Evolutionary conservation across 192 early-diverging fungal species (phyloP), one percentile per base, ranked within the genome.

Genomic region (Mortierella claussenii): DNA sequence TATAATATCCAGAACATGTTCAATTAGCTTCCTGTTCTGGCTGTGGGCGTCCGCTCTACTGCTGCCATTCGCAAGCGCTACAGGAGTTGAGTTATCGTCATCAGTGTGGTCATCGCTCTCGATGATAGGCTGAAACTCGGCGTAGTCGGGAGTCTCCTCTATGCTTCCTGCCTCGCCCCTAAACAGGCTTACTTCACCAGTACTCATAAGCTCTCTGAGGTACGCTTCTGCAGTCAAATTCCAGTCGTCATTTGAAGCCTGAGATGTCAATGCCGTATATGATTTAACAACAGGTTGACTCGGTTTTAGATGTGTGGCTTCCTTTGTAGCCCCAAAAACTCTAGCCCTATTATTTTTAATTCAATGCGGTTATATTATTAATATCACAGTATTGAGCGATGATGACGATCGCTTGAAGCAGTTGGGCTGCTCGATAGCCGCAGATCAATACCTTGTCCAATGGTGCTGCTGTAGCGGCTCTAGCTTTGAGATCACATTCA

Each of bases 1-100:
- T 60, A 85, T 47, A 50, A 65, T 69, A 27, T 69, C 55, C 11
- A 79, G 79, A 28, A 82, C 69, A 34, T 64, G 71, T 30, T 79
- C 65, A 11, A 82, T 67, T 43, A 85, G 51, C 18, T 55, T 57
- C 59, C 70, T 56, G 36, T 61, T 62, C 6, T 18, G 55, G 1
- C 13, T 59, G 4, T 40, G 32, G 17, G 31, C 0, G 7, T 26
- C 34, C 3, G 17, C 18, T 31, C 42, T 27, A 17, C 11, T 45
- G n/a, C 45, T 45, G 17, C 40, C 55, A 12, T 37, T 34, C 1
- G 9, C 11, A 26, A 21, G 13, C 1, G 28, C 21, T 49, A 26
- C 7, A n/a, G 4, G 50, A 18, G 1, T 40, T 23, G 21, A 32
- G 15, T 48, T 45, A 12, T 21, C 12, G 7, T 55, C 26, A 1